A percentile compares a stretch with the other conserved stretches of the same genome.
These are phyloP conservation scores for Trichoderma simmonsii DNA, from an alignment of 2,329 filamentous ascomycete species.

Conservation along the genomic window DNA sequence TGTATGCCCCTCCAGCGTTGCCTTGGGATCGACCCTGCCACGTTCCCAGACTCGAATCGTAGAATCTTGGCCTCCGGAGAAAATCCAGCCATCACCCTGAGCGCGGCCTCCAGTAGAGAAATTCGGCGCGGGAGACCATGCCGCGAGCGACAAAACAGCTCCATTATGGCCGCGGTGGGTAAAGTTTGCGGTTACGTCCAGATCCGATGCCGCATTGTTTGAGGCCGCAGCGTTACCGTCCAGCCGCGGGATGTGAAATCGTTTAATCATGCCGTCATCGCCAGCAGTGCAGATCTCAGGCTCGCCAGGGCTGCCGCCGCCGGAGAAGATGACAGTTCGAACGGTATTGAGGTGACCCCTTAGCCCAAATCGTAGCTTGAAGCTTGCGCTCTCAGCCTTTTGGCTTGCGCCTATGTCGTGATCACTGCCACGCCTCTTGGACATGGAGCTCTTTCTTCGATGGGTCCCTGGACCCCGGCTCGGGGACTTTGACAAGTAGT, in stretches of 20 bases:
- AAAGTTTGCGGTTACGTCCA: conserved; percentile 91
- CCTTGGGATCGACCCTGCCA: conserved; percentile 90
- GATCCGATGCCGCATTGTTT: conserved; percentile 63
- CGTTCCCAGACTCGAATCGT: conserved; percentile 95
- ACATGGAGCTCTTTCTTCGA: conserved; percentile 76
- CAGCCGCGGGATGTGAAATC: conserved; percentile 90
- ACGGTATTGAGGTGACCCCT: conserved; percentile 92
- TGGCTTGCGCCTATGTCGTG: conserved; percentile 53
- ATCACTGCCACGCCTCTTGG: conserved; percentile 68
- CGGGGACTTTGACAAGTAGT: conserved; percentile 77
- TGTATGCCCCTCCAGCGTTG: conserved; percentile 87
- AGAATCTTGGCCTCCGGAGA: conserved; percentile 92
- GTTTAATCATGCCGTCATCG: conserved; percentile 93
- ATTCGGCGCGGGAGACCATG: conserved; percentile 82
- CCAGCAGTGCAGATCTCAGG: conserved; percentile 95
- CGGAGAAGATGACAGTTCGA: conserved; percentile 92
- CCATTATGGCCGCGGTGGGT: conserved; percentile 94
- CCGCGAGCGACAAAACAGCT: conserved; percentile 79
- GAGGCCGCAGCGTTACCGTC: conserved; percentile 48
- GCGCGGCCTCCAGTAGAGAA: conserved; percentile 87
- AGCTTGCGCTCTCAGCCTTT: conserved; percentile 69
- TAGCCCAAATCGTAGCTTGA: conserved; percentile 90
- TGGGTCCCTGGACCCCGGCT: conserved; percentile 66
- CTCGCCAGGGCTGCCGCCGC: conserved; percentile 90
- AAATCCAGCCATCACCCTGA: conserved; percentile 94